A percentile compares a stretch with the other conserved stretches of the same genome.
These are phyloP conservation scores for Huntiella bhutanensis DNA, from an alignment of 2,329 filamentous ascomycete species.

Conservation along the genomic window DNA sequence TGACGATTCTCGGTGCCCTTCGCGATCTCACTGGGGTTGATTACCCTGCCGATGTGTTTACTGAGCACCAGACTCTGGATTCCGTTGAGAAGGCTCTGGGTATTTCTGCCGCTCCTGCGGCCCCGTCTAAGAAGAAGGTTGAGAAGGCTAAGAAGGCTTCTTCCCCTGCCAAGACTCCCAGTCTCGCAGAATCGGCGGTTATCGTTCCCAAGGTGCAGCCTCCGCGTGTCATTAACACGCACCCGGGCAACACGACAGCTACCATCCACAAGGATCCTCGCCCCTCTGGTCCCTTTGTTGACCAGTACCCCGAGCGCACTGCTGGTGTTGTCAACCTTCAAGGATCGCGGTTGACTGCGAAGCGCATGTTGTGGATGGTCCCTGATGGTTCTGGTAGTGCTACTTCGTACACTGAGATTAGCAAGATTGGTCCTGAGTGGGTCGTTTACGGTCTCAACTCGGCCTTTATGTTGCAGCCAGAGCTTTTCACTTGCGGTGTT, in stretches of 20 bases:
- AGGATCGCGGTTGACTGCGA: slow-evolving; percentile 29
- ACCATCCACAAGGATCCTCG: slow-evolving; percentile 26
- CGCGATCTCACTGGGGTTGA: slow-evolving; percentile 34
- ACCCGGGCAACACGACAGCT: slow-evolving; percentile 24
- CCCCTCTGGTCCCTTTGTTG: slow-evolving; percentile 19
- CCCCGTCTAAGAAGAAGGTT: slow-evolving; percentile 16
- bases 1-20: slow-evolving; percentile 35
- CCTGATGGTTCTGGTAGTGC: slow-evolving; percentile 40
- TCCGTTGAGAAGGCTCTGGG: slow-evolving; percentile 47
- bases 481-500: slow-evolving; percentile 36
- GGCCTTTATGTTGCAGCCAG: slow-evolving; percentile 43
- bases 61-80: slow-evolving; percentile 41
- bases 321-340: slow-evolving; percentile 28
- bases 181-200: slow-evolving; percentile 11
- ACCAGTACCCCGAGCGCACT: slow-evolving; percentile 31
- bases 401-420: slow-evolving; percentile 37
- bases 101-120: slow-evolving; percentile 24
- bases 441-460: slow-evolving; percentile 38
- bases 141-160: slow-evolving; percentile 14
- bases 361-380: slow-evolving; percentile 32
- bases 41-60: slow-evolving; percentile 41
- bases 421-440: slow-evolving; percentile 23
- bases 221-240: slow-evolving; percentile 16
- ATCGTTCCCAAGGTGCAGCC: slow-evolving; percentile 11
- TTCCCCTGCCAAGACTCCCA: neutral